These are phyloP conservation scores for Aspergillus haitiensis DNA, from an alignment of 495 filamentous ascomycete genomes.

Conservation along the genomic window DNA sequence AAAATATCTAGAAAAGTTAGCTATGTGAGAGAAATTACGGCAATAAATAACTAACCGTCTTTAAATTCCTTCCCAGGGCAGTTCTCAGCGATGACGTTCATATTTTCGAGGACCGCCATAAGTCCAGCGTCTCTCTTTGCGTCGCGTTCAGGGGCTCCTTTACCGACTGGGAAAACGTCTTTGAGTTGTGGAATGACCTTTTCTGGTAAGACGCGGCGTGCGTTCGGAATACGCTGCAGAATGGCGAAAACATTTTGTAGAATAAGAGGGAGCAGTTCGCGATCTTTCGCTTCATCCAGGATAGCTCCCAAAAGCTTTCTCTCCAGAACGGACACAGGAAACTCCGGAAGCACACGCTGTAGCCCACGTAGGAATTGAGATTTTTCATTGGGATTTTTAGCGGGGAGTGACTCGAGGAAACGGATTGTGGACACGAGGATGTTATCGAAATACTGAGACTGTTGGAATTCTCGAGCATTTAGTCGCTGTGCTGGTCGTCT, in stretches of 20 bases:
- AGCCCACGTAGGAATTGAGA: constrained; percentile 87
- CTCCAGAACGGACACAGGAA: constrained; percentile 88
- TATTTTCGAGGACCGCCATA: constrained; percentile 83
- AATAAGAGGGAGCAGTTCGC: constrained; percentile 76
- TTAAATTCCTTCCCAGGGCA: constrained; percentile 92
- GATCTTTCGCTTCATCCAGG: constrained; percentile 90
- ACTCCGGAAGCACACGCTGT: constrained; percentile 80
- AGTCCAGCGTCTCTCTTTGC: constrained; percentile 83
- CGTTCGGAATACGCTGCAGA: constrained; percentile 69
- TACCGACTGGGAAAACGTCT: constrained; percentile 70
- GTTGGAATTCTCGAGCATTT: constrained; percentile 88
- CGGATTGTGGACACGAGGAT: constrained; percentile 93
- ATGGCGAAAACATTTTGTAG: constrained; percentile 91
- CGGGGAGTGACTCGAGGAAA: constrained; percentile 84
- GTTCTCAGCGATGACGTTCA: constrained; percentile 70
- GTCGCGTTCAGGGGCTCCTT: constrained; percentile 65
- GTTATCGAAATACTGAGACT: constrained; percentile 94
- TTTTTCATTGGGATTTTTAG: constrained; percentile 90
- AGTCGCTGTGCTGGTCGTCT: constrained; percentile 81
- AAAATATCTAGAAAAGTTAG: constrained; percentile 64
- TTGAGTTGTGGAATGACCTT: constrained; percentile 80
- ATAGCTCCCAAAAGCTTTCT: constrained; percentile 88
- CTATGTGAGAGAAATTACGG: not conserved
- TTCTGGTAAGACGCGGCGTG: constrained; percentile 74
- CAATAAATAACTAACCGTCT: constrained; percentile 59